Conservation (phyloP, 495 filamentous ascomycete genomes). For the Xylaria nigripes region DNA sequence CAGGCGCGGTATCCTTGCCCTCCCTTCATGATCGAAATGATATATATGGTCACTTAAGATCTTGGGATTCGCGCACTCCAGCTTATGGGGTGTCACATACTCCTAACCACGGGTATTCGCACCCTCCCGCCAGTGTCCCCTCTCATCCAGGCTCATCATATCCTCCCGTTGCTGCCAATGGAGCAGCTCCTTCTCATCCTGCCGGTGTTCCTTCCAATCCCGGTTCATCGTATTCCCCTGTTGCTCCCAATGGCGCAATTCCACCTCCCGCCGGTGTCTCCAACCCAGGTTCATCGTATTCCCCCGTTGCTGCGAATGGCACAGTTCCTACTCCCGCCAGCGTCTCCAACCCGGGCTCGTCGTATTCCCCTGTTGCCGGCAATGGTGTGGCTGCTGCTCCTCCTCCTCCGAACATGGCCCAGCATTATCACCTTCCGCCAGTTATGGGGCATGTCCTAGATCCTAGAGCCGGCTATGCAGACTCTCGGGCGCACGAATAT, state of each 20-base stretch:
- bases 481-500: slow-evolving; percentile 15
- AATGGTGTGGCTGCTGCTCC: slow-evolving; percentile 9
- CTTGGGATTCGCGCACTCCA: background rate
- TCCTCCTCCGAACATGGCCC: slow-evolving; percentile 15
- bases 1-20: slow-evolving; percentile 27
- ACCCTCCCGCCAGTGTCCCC: slow-evolving; percentile 14
- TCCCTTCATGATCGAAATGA: slow-evolving; percentile 28
- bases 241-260: slow-evolving; percentile 9
- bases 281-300: no score
- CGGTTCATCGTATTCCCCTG: slow-evolving; percentile 17
- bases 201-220: no score
- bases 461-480: slow-evolving; percentile 16
- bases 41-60: background rate
- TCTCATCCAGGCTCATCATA: no score
- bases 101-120: slow-evolving; percentile 21
- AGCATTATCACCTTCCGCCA: slow-evolving; percentile 18
- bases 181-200: no score
- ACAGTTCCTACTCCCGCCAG: no score
- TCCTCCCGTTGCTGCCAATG: no score
- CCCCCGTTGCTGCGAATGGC: no score
- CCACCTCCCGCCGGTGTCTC: no score
- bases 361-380: slow-evolving; percentile 19
- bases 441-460: slow-evolving; percentile 17
- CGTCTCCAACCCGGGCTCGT: background rate
- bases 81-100: slow-evolving; percentile 20